Base-by-base conservation (phyloP, 345 rosid species). In the Linum usitatissimum region DNA sequence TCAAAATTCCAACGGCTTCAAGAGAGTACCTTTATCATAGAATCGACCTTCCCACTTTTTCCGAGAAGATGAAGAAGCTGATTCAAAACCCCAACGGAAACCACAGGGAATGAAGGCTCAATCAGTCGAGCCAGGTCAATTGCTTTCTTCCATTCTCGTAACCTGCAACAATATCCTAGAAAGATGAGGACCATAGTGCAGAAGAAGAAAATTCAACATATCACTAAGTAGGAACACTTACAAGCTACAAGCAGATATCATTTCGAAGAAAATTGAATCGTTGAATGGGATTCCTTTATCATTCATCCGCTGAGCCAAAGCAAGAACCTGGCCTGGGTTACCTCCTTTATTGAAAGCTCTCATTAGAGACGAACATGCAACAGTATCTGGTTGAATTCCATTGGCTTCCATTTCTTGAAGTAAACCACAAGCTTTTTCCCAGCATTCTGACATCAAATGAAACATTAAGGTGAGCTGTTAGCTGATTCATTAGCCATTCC, bases 331-430 rank as follows among this genome's bases (percentile, higher is more conserved):
- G 18, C 89, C 79, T 1, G 93, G 85, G 57, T 76, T 77, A 30
- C 80, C 89, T 72, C 83, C 84, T 73, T 83, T 85, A 71, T 89
- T 92, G 67, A 86, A 89, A 73, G 93, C 88, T 79, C 84, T 85
- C 96, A 92, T 89, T 73, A 89, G 68, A 48, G 85, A 92, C 14
- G 96, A 84, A 69, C 84, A 85, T 20, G 89, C 95, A 64, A 89
- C 69, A 34, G 87, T 75, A 71, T 86, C 91, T 62, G 81, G 96
- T 31, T 79, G 75, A 64, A 92, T 73, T 54, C 76, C 66, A 78
- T 69, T 61, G 67, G 66, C 73, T 71, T 81, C 92, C 95, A 91
- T 88, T 71, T 92, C 98, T 61, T 77, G 73, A 73, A 88, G 83
- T 23, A 88, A 75, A 10, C 65, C 81, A 69, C 70, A 85, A 55